Base-by-base conservation (phyloP, 768 basidiomycete species). In the Cystobasidium tubakii region DNA sequence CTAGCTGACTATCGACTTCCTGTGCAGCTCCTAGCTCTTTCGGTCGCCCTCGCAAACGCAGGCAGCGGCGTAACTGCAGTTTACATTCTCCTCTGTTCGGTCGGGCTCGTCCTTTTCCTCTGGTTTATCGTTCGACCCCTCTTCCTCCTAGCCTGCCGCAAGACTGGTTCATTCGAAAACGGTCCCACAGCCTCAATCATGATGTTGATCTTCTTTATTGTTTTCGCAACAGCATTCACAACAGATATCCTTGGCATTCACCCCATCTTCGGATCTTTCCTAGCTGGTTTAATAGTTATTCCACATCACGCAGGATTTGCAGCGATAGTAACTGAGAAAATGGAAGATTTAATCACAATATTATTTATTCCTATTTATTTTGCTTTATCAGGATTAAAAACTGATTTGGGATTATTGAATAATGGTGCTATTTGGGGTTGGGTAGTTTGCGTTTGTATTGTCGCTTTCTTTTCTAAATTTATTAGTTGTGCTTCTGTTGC, bases 181-280 rank as follows among this genome's bases (percentile, higher is more conserved):
- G 82, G 86, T 1, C 92, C 92, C 0, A 88, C 88, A 0, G 82
- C 88, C 2, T 80, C 85, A 62, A 88, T 91, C 85, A 91, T 93
- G 89, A 88, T 88, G 0, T 74, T 91, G 12, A 90, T 87, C 0
- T 79, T 96, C n/a, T 76, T 91, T 34, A 79, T 92, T 42, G 86
- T 91, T 0, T 86, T 92, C 76, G 80, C 84, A 17, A 88, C 87
- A 1, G 89, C 89, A 0, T 92, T 91, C 82, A 89, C 89, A 82
- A 92, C 91, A 7, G 90, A 91, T 80, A 86, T 91, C 76, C 92
- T 93, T 74, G 91, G 89, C 36, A 86, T 89, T 39, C 87, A 88
- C 80, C 81, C 87, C 55, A 88, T 89, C 77, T 88, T 78, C 42
- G 77, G 74, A 21, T 73, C 67, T 60, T 66, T 75, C 63, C 31